Evolutionary conservation across 805 yeast species (phyloP).

Genomic region (Osmozyma mogii): DNA sequence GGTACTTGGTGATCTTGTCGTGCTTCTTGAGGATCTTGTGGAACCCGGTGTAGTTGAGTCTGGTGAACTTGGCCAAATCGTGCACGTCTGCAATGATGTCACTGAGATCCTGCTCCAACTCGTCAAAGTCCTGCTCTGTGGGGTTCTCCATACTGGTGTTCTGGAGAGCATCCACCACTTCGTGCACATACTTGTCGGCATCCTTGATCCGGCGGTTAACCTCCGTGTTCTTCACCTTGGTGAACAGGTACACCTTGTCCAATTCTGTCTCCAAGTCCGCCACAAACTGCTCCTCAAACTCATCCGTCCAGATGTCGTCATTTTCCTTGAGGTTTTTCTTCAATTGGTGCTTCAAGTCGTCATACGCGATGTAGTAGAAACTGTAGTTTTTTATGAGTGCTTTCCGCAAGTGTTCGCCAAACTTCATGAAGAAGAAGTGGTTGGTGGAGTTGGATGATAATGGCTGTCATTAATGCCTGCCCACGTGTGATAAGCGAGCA

Average conservation of each 20-base stretch:
- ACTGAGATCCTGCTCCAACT: constrained; percentile 34
- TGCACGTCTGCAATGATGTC: constrained; percentile 96
- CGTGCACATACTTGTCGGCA: constrained; percentile 63
- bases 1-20: constrained; percentile 71
- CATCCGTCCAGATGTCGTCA: constrained; percentile 61
- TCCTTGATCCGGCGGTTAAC: constrained; percentile 79
- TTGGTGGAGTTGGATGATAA: not conserved
- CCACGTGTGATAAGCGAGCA: too few relatives aligned
- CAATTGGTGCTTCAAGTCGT: constrained; percentile 77
- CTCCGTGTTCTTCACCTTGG: constrained; percentile 81
- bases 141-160: constrained; percentile 22
- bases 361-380: constrained; percentile 86
- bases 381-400: constrained; percentile 86
- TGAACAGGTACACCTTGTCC: constrained; percentile 89
- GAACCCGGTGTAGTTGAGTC: constrained; percentile 94
- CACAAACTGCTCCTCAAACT: constrained; percentile 76
- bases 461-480: not conserved
- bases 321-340: constrained; percentile 58
- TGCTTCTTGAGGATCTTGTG: constrained; percentile 95
- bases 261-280: constrained; percentile 69
- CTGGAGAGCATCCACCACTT: constrained; percentile 46
- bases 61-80: constrained; percentile 88
- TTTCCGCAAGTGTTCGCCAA: constrained; percentile 87
- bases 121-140: constrained; percentile 44
- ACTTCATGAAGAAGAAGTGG: constrained; percentile 56